Evolutionary conservation across 139 green algal genomes (phyloP), one percentile per base, ranked within the genome.

Genomic region (Yamagishiella unicocca): DNA sequence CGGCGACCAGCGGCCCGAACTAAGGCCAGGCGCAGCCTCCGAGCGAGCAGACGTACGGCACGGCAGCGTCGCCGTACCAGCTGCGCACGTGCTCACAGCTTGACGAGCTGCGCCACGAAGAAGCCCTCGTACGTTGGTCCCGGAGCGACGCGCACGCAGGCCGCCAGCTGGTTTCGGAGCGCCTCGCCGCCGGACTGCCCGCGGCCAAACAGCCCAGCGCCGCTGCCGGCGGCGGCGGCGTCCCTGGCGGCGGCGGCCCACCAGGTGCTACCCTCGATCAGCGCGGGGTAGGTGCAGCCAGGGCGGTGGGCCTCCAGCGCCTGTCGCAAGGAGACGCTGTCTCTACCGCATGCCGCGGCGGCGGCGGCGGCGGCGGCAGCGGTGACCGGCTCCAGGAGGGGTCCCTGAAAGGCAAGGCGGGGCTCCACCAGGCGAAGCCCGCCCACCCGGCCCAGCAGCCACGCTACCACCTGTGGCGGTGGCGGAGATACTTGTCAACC

Each of bases 121-220:
- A 85, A 85, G 6, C 79, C 79, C 79, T 85, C 79, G 14, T 76
- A 85, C 2, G 40, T 76, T 27, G 42, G 40, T 29, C 79, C 79
- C 40, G 79, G 79, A 4, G 42, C 79, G 29, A 85, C 79, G 8
- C 79, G 79, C 40, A 85, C 58, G n/a, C 79, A 85, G 27, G 25
- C 0, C 38, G 5, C 29, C 62, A 76, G 55, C 77, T 62, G 55
- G 9, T n/a, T 19, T 38, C 37, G 58, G 1, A 62, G 27, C 55
- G 2, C 10, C n/a, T 29, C 77, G n/a, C 29, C 9, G 40, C 40
- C 10, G 8, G 24, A 50, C 25, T 8, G 40, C 50, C 24, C 33
- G 10, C 35, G 9, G 24, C 35, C 1, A 6, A 29, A 31, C 24
- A 7, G 40, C 31, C 25, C 24, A 2, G 14, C 29, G 19, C 72